phyloP scores from a whole-genome alignment of 2,329 filamentous ascomycete genomes.

The Fusarium sp. region DNA sequence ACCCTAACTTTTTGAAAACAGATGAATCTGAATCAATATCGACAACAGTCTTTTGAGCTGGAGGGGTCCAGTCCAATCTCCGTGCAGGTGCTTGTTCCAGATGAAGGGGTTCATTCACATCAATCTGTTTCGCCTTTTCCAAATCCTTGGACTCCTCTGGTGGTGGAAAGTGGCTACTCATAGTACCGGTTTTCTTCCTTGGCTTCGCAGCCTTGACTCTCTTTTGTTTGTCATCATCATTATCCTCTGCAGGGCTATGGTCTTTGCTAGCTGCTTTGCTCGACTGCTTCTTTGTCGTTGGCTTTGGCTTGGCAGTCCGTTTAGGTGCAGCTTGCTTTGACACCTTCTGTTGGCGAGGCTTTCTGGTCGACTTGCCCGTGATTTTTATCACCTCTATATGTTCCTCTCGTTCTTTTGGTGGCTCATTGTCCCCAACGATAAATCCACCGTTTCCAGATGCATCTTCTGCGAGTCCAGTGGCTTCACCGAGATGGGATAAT shows the following conservation, averaged over 20 bases:
- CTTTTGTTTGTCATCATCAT: conserved; percentile 49
- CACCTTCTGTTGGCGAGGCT: conserved; percentile 30
- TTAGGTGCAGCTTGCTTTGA: conserved; percentile 26
- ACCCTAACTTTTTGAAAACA: conserved; percentile 11
- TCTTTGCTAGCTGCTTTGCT: neutral
- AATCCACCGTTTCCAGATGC: neutral
- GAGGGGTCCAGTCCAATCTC: conserved; percentile 75
- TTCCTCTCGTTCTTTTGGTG: conserved; percentile 2
- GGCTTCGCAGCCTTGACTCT: conserved; percentile 30
- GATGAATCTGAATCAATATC: conserved; percentile 47
- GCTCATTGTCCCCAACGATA: neutral
- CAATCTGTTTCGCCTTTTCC: conserved; percentile 27
- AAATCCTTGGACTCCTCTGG: conserved; percentile 21
- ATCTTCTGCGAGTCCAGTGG: neutral
- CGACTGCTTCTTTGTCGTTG: neutral
- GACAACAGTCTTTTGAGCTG: conserved; percentile 53
- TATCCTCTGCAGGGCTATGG: neutral
- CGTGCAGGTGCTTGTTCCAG: conserved; percentile 64
- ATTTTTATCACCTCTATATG: conserved; percentile 41
- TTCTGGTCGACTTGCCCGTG: conserved; percentile 22
- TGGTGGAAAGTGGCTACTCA: conserved; percentile 48
- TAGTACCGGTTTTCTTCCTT: conserved; percentile 39
- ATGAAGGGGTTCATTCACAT: conserved; percentile 48
- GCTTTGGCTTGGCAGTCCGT: conserved; percentile 1
- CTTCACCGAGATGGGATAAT: neutral